Conservation (phyloP, 2,329 filamentous ascomycete genomes). For the Cladobotryum mycophilum region DNA sequence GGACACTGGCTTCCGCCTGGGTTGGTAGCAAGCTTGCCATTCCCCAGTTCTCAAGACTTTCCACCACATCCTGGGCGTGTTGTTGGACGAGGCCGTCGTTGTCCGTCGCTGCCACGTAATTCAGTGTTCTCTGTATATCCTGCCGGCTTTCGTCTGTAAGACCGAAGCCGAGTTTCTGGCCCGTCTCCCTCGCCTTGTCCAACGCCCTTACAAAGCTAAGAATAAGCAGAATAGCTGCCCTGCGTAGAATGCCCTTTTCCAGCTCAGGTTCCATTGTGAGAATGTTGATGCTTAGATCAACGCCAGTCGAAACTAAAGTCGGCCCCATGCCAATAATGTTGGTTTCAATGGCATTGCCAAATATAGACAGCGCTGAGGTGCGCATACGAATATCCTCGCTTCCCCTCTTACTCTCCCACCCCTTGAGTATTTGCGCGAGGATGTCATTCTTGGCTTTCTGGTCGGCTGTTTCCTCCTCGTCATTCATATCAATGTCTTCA, state of each 20-base stretch:
- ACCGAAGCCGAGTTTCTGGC: constrained; percentile 45
- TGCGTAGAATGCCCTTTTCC: constrained; percentile 58
- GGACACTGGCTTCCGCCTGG: constrained; percentile 16
- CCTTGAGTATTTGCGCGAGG: constrained; percentile 53
- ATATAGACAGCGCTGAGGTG: constrained; percentile 60
- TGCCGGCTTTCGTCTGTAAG: constrained; percentile 49
- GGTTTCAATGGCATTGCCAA: constrained; percentile 54
- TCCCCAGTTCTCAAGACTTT: constrained; percentile 58
- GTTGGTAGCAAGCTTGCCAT: constrained; percentile 44
- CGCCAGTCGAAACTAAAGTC: constrained; percentile 44
- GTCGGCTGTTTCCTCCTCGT: constrained; percentile 42
- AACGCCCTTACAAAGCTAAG: constrained; percentile 56
- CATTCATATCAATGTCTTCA: constrained; percentile 31
- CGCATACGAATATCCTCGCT: constrained; percentile 65
- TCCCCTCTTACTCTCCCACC: constrained; percentile 61
- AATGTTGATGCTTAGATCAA: constrained; percentile 59
- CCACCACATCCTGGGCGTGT: constrained; percentile 60
- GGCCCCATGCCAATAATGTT: constrained; percentile 52
- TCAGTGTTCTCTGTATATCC: constrained; percentile 56
- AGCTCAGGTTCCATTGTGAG: constrained; percentile 55
- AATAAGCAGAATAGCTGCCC: constrained; percentile 59
- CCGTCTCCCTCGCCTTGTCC: constrained; percentile 43
- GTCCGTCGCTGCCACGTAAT: constrained; percentile 60
- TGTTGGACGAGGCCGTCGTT: constrained; percentile 61
- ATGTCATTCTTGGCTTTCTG: constrained; percentile 43